A percentile compares a stretch with the other conserved stretches of the same genome.
phyloP scores from a whole-genome alignment of 1,139 yeast species.

The Saccharomyces uvarum region DNA sequence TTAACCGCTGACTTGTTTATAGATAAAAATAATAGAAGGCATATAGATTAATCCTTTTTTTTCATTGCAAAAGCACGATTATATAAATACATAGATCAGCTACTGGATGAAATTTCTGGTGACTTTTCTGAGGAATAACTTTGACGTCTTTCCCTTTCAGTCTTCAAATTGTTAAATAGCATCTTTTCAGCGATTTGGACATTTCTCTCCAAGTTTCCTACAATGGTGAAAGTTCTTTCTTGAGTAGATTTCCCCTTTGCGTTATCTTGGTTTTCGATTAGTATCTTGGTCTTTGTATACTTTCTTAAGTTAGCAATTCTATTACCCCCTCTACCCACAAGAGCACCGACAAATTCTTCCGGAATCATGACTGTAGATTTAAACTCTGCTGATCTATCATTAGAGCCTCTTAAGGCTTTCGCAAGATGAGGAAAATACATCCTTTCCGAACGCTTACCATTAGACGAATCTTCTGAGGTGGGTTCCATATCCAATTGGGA shows the following conservation, averaged over 20 bases:
- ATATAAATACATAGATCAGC: background rate
- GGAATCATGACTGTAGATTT: constrained; percentile 41
- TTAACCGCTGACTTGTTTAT: background rate
- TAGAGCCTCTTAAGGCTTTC: constrained; percentile 4
- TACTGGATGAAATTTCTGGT: background rate
- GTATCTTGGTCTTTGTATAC: constrained; percentile 69
- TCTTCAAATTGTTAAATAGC: constrained; percentile 52
- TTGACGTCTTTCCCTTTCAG: constrained; percentile 64
- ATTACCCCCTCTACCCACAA: constrained; percentile 79
- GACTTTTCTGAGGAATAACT: background rate
- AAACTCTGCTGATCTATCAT: constrained; percentile 6
- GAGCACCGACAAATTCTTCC: constrained; percentile 78
- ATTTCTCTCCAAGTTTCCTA: constrained; percentile 45
- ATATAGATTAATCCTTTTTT: background rate
- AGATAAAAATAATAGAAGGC: background rate
- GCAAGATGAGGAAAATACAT: constrained; percentile 22
- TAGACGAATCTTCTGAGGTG: constrained; percentile 12
- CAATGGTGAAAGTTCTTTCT: constrained; percentile 57
- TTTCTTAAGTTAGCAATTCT: constrained; percentile 81
- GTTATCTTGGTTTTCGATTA: constrained; percentile 67
- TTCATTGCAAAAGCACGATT: background rate
- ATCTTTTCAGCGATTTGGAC: constrained; percentile 29
- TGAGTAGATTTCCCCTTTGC: constrained; percentile 40
- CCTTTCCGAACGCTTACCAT: constrained; percentile 10
- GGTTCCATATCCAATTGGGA: constrained; percentile 18